These are phyloP conservation scores for Trichomonas vaginalis DNA, from an alignment of 208 protist genomes.

Conservation along the genomic window DNA sequence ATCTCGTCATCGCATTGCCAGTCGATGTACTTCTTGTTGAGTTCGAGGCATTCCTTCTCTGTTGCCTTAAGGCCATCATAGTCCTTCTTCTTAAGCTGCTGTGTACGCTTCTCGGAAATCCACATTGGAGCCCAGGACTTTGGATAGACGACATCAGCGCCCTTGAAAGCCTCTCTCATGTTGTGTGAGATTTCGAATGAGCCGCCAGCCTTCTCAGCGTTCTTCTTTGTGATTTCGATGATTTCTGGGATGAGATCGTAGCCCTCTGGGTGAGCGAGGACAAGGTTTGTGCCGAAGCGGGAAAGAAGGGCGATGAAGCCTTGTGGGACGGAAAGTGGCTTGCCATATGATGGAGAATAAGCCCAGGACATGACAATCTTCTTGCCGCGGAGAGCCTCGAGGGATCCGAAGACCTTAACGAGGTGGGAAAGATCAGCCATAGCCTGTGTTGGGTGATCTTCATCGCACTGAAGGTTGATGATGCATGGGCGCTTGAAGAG, in stretches of 20 bases:
- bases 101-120: background rate
- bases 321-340: background rate
- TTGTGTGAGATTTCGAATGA: background rate
- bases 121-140: slow-evolving; percentile 10
- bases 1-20: background rate
- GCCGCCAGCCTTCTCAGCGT: background rate
- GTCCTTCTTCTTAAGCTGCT: background rate
- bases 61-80: background rate
- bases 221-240: background rate
- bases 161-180: background rate
- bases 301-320: background rate
- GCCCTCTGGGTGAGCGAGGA: background rate
- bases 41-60: background rate
- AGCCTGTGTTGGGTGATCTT: slow-evolving; percentile 15
- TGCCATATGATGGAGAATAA: background rate
- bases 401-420: background rate
- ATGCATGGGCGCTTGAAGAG: background rate
- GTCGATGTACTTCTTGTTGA: slow-evolving; percentile 8
- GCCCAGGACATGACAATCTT: slow-evolving; percentile 12
- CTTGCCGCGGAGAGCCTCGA: background rate
- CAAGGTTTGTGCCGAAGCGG: background rate
- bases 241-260: background rate
- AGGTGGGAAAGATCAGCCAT: background rate
- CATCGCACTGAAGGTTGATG: slow-evolving; percentile 8
- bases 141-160: slow-evolving; percentile 11